phyloP scores from a whole-genome alignment of 2,329 filamentous ascomycete genomes.

The Calonectria crousiana region DNA sequence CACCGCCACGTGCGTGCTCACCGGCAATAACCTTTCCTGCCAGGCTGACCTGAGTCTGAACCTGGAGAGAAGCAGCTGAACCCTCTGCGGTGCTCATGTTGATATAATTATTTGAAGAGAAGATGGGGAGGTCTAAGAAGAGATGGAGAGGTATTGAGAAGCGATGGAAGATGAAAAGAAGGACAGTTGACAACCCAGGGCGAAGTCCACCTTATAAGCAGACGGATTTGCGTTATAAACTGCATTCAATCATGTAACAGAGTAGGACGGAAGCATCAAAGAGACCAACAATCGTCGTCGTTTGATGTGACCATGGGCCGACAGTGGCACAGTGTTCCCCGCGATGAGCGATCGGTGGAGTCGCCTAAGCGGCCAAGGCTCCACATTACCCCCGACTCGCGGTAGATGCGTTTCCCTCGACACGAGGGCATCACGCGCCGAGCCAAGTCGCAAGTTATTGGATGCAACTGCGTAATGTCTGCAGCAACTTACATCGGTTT shows the following conservation, averaged over 20 bases:
- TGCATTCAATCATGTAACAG: neutral
- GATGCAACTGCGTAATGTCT: neutral
- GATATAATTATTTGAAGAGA: neutral
- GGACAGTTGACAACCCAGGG: neutral
- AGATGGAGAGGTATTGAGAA: neutral
- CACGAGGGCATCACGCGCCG: slow-evolving; percentile 15
- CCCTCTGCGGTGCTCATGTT: slow-evolving; percentile 14
- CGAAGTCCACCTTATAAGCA: neutral
- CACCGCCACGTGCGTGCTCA: neutral
- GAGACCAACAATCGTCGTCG: neutral
- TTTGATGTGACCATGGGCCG: neutral
- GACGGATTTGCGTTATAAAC: neutral
- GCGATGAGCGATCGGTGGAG: slow-evolving; percentile 9
- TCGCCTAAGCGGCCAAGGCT: neutral
- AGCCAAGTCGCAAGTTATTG: neutral
- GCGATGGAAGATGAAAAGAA: neutral
- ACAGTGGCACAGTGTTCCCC: neutral
- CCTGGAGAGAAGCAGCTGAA: neutral
- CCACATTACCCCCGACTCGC: slow-evolving; percentile 13
- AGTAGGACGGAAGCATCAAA: neutral
- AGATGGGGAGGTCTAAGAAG: neutral
- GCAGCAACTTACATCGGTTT: neutral
- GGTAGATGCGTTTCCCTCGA: slow-evolving; percentile 8
- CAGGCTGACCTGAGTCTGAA: slow-evolving; percentile 22
- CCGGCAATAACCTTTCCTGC: slow-evolving; percentile 24